Evolutionary conservation across 768 basidiomycete genomes (phyloP), one percentile per base, ranked within the genome.

Genomic region (Russula dissimulans): DNA sequence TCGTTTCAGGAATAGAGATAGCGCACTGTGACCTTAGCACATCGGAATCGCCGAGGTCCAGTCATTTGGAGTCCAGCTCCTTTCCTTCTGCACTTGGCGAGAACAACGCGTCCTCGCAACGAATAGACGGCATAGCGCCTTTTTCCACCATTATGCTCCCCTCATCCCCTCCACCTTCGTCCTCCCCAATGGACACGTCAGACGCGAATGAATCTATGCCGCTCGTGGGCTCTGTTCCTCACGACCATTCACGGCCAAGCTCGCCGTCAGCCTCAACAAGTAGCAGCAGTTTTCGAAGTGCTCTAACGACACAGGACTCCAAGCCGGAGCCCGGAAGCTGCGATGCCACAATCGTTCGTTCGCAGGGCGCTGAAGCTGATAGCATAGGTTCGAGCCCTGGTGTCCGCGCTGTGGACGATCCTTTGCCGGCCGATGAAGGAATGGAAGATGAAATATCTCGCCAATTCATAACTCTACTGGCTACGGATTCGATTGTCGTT

Each of bases 281-380:
- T 5, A 82, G 81, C 65, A 91, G 85, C 72, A 81, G 92, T 78
- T 93, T 91, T 69, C 80, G 87, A 65, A 92, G 89, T 65, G 86
- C 86, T 11, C 36, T 58, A 43, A 60, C 47, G 43, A 53, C 56
- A 18, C 63, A 54, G 54, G 45, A 45, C 5, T 43, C 55, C 17
- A 34, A 42, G 5, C 49, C 9, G 39, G 44, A 45, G 32, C n/a
- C 31, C 3, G n/a, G 29, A 15, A 34, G 29, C 50, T 34, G 31
- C 49, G 44, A 52, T 22, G 38, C 38, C 43, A 39, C 18, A 39
- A 26, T 14, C 49, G 32, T n/a, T 56, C 42, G 52, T 46, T 41
- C 32, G 22, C 63, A 57, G 31, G 46, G 48, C 5, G 29, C 29
- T 50, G 54, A 44, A 15, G 18, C 31, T 10, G 12, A 42, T 22